Evolutionary conservation across 441 rosid genomes (phyloP), one percentile per base, ranked within the genome.

Genomic region (Erodium chrysanthum): DNA sequence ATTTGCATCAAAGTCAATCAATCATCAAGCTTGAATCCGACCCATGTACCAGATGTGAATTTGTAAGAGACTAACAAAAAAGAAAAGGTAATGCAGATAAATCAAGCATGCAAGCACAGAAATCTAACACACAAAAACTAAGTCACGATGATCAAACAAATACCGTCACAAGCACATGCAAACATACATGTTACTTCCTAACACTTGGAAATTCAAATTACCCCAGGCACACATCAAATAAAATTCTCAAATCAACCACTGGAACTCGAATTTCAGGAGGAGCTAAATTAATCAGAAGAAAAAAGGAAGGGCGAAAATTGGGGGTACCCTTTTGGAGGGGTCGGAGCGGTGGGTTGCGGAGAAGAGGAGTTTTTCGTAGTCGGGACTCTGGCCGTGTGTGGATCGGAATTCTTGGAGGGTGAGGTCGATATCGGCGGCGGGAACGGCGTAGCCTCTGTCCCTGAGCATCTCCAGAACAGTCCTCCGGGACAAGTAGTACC

Each of bases 371-470:
- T 90, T 82, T 35, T 89, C 90, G 7, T 78, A 68, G 66, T 91
- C 97, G 0, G 88, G 95, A 50, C 5, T 75, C n/a, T 79, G 83
- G 64, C 88, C 90, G 74, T 88, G 70, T 67, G 75, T 66, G 46
- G 80, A 73, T 14, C 91, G 86, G 78, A 91, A 93, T 17, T 86
- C 86, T 2, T 84, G 77, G 17, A 93, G 85, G 22, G 98, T 78
- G 61, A 83, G 80, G 50, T 77, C 71, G 71, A 86, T 81, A 54
- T 91, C 97, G 18, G 91, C 77, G 73, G 20, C 7, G 66, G 92
- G 78, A n/a, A 86, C 85, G 27, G 78, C 76, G 61, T 85, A 93
- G 60, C 96, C 98, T 77, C 98, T 81, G 73, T 93, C 98, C 58
- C 71, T 80, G 44, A 93, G 82, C 97, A 93, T 93, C 85, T 85